Conservation (phyloP, 257 asterid genomes). For the Lycium barbarum region DNA sequence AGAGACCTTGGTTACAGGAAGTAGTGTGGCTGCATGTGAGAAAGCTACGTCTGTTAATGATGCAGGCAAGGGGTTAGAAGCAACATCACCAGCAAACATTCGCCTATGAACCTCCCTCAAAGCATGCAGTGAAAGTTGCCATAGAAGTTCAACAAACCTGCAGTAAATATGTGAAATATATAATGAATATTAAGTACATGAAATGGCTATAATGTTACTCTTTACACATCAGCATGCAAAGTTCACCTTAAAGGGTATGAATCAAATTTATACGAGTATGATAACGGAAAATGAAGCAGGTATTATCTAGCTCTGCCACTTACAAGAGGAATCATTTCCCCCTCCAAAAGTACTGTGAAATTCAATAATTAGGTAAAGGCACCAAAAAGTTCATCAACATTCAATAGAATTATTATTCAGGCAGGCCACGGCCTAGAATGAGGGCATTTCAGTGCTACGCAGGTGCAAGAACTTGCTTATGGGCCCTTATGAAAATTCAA, state of each 20-base stretch:
- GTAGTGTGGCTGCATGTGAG: conserved; percentile 97
- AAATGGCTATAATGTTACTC: neutral
- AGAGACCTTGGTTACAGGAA: conserved; percentile 93
- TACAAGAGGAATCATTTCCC: conserved; percentile 10
- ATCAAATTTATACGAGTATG: conserved; percentile 1
- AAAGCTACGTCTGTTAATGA: conserved; percentile 99
- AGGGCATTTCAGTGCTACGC: neutral
- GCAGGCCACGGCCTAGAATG: conserved; percentile 2
- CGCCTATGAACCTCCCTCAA: conserved; percentile 97
- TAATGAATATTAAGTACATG: conserved; percentile 14
- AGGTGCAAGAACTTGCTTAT: conserved; percentile 4
- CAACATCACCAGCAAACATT: conserved; percentile 84
- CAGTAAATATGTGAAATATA: conserved; percentile 36
- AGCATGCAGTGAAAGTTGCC: conserved; percentile 99
- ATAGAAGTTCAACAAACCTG: conserved; percentile 95
- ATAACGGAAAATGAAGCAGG: neutral
- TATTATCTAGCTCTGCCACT: neutral
- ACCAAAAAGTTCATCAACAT: neutral
- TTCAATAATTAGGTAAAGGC: conserved; percentile 7
- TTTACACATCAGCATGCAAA: conserved; percentile 16
- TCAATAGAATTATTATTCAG: conserved; percentile 3
- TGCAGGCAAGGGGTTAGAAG: conserved; percentile 91
- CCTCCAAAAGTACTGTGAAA: neutral
- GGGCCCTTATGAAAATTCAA: neutral
- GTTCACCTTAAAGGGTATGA: neutral